These are phyloP conservation scores for Hyphodiscus hymeniophilus DNA, from an alignment of 495 filamentous ascomycete species.

Conservation along the genomic window DNA sequence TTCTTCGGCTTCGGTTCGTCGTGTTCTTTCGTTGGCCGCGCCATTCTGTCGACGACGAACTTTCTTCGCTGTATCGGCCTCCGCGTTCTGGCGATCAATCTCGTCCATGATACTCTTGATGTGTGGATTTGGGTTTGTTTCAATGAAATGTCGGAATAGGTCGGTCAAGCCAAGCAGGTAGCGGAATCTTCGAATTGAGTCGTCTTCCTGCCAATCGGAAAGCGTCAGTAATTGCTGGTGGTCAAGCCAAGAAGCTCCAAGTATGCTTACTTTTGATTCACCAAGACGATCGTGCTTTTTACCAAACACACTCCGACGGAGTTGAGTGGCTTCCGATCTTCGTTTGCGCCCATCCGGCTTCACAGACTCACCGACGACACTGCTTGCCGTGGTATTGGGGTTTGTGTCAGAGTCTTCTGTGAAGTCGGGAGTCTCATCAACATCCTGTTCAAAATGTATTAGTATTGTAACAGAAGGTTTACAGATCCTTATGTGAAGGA, in stretches of 20 bases:
- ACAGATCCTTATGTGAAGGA: not conserved
- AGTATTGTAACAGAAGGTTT: not conserved
- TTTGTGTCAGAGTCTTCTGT: conserved; percentile 92
- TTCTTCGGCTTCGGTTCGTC: conserved; percentile 94
- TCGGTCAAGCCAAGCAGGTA: conserved; percentile 95
- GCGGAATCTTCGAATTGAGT: conserved; percentile 88
- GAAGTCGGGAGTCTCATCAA: conserved; percentile 77
- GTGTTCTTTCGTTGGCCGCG: conserved; percentile 68
- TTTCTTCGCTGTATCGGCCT: conserved; percentile 62
- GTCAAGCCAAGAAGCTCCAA: conserved; percentile 5
- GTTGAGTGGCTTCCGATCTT: conserved; percentile 73
- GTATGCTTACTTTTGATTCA: conserved; percentile 69
- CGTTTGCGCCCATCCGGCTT: conserved; percentile 71
- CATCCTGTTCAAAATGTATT: conserved; percentile 36
- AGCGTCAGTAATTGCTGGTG: not conserved
- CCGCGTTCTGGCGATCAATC: conserved; percentile 86
- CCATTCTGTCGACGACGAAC: conserved; percentile 71
- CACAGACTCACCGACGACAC: conserved; percentile 62
- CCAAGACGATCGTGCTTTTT: conserved; percentile 89
- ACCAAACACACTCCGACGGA: conserved; percentile 84
- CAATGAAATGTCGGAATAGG: conserved; percentile 98
- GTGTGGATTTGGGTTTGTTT: conserved; percentile 86
- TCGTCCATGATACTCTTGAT: conserved; percentile 88
- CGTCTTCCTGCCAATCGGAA: conserved; percentile 62
- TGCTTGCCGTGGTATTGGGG: conserved; percentile 85